Evolutionary conservation across 192 early-diverging fungal species (phyloP).

Genomic region (Tieghemiomyces parasiticus): DNA sequence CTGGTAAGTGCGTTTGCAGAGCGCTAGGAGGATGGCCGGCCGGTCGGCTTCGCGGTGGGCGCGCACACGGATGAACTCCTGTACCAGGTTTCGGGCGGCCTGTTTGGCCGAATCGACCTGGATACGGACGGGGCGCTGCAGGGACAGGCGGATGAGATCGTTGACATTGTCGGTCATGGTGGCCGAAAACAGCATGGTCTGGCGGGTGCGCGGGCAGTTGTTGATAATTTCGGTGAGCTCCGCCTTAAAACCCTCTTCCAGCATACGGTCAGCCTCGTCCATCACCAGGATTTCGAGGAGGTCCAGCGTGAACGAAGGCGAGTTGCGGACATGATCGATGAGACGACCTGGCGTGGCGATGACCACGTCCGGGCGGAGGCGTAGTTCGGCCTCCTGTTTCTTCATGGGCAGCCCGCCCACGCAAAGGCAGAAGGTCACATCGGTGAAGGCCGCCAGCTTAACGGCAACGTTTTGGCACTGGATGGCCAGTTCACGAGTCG

Average conservation of each 20-base stretch:
- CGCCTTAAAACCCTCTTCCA: conserved; percentile 94
- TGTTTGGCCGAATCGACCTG: conserved; percentile 77
- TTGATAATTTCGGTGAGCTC: conserved; percentile 94
- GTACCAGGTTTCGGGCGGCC: conserved; percentile 58
- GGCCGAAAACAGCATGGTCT: conserved; percentile 98
- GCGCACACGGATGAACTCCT: conserved; percentile 95
- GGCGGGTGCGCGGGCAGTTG: conserved; percentile 68
- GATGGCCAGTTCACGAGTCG: conserved; percentile 95
- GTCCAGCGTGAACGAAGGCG: conserved; percentile 72
- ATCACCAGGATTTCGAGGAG: conserved; percentile 90
- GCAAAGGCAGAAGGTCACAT: conserved; percentile 73
- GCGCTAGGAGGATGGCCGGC: conserved; percentile 67
- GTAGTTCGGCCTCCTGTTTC: conserved; percentile 75
- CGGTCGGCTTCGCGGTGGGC: conserved; percentile 69
- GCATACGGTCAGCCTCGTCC: conserved; percentile 98
- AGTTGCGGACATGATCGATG: conserved; percentile 95
- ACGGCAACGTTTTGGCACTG: conserved; percentile 88
- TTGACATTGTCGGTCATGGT: conserved; percentile 99
- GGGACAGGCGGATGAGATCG: conserved; percentile 83
- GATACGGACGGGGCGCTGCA: conserved; percentile 75
- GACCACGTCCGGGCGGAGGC: conserved; percentile 75
- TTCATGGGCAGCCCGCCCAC: conserved; percentile 83
- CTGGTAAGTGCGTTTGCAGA: conserved; percentile 73
- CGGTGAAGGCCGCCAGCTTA: conserved; percentile 75
- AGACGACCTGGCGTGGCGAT: conserved; percentile 97